phyloP scores from a whole-genome alignment of 805 yeast genomes.

The Barnettozyma vustinii region DNA sequence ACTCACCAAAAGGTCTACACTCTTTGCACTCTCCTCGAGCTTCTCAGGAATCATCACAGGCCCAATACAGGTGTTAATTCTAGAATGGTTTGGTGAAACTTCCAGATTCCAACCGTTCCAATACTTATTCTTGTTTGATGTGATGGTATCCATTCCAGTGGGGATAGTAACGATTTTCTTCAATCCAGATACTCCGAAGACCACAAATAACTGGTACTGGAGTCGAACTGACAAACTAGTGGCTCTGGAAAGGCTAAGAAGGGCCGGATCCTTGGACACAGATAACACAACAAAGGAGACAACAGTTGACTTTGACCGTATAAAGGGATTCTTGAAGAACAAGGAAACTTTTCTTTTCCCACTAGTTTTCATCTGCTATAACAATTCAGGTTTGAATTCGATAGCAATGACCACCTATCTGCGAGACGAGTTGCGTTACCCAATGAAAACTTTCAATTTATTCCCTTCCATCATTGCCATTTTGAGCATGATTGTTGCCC shows the following conservation, averaged over 20 bases:
- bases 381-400: conserved; percentile 21
- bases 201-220: conserved; percentile 34
- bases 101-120: conserved; percentile 30
- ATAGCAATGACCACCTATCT: conserved; percentile 43
- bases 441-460: conserved; percentile 30
- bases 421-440: conserved; percentile 29
- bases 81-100: conserved; percentile 18
- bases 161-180: conserved; percentile 36
- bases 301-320: conserved; percentile 30
- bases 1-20: conserved; percentile 28
- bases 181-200: conserved; percentile 40
- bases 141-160: conserved; percentile 35
- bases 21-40: conserved; percentile 29
- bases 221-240: conserved; percentile 24
- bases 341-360: conserved; percentile 45
- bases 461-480: conserved; percentile 35
- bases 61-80: conserved; percentile 30
- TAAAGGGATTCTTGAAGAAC: conserved; percentile 35
- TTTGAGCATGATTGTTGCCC: conserved; percentile 31
- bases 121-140: conserved; percentile 40
- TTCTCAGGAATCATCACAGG: conserved; percentile 31
- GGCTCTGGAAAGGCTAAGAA: conserved; percentile 39
- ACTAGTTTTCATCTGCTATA: conserved; percentile 12
- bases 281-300: conserved; percentile 27
- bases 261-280: conserved; percentile 34